Conservation (phyloP, 148 eudicot species). For the Fagopyrum tataricum region DNA sequence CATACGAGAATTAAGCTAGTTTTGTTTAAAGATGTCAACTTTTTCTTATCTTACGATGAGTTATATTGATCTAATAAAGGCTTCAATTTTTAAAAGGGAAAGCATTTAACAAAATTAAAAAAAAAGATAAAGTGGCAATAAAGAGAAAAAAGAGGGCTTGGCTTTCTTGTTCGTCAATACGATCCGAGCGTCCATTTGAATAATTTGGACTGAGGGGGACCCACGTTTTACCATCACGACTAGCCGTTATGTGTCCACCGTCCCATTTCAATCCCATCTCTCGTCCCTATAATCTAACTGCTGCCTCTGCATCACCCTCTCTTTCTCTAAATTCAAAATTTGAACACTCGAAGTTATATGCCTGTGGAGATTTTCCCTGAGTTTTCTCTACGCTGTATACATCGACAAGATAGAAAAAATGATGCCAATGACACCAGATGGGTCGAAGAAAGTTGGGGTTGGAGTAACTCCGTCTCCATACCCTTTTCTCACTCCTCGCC, state of each 20-base stretch:
- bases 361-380: neutral
- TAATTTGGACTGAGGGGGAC: neutral
- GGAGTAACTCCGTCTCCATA: slow-evolving; percentile 61
- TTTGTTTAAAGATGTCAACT: too few species aligned
- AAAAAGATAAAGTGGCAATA: neutral
- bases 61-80: neutral
- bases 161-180: neutral
- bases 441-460: slow-evolving; percentile 44
- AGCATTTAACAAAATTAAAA: neutral
- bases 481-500: slow-evolving; percentile 77
- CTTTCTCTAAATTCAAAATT: slow-evolving; percentile 3
- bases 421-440: slow-evolving; percentile 70
- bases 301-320: neutral
- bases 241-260: slow-evolving; percentile 10
- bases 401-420: slow-evolving; percentile 14
- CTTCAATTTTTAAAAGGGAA: neutral
- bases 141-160: neutral
- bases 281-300: neutral
- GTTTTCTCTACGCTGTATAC: neutral
- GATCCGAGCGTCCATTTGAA: slow-evolving; percentile 1
- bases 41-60: too few species aligned
- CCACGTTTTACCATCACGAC: slow-evolving; percentile 12
- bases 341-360: slow-evolving; percentile 1
- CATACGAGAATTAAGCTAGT: too few species aligned
- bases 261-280: neutral